These are phyloP conservation scores for Mariannaea sp. DNA, from an alignment of 2,329 filamentous ascomycete species.

Conservation along the genomic window DNA sequence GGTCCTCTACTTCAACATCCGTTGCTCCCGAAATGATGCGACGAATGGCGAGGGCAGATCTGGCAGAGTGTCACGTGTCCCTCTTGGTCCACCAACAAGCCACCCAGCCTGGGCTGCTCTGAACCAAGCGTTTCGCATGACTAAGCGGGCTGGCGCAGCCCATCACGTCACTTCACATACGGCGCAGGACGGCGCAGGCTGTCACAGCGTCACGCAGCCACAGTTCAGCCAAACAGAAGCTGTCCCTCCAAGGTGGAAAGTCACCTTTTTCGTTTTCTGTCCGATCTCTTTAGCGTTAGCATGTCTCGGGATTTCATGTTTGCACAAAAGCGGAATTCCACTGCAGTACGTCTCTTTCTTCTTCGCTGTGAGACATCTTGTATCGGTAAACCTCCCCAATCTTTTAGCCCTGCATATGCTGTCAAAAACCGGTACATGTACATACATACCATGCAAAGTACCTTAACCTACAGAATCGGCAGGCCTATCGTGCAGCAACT, in stretches of 20 bases:
- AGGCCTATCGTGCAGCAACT: background rate
- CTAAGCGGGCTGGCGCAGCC: constrained; percentile 2
- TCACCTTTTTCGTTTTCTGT: background rate
- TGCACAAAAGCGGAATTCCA: background rate
- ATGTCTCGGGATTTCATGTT: background rate
- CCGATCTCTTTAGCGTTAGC: background rate
- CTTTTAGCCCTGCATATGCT: background rate
- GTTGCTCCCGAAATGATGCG: constrained; percentile 10
- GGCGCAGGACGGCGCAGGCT: background rate
- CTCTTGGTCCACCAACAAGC: too few species aligned
- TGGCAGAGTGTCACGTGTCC: constrained; percentile 16
- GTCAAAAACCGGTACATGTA: too few species aligned
- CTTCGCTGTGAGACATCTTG: too few species aligned
- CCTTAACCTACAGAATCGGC: background rate
- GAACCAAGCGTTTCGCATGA: constrained; percentile 3
- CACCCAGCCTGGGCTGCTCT: background rate
- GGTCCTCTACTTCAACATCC: constrained; percentile 13
- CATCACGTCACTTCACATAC: constrained; percentile 19
- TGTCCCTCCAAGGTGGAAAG: background rate
- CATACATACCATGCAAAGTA: too few species aligned
- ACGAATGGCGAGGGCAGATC: constrained; percentile 2
- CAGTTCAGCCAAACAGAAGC: background rate
- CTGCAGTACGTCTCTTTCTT: background rate
- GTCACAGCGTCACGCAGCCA: too few species aligned
- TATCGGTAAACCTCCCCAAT: too few species aligned